Base-by-base conservation (phyloP, 345 rosid genomes). In the Sisymbrium altissimum region DNA sequence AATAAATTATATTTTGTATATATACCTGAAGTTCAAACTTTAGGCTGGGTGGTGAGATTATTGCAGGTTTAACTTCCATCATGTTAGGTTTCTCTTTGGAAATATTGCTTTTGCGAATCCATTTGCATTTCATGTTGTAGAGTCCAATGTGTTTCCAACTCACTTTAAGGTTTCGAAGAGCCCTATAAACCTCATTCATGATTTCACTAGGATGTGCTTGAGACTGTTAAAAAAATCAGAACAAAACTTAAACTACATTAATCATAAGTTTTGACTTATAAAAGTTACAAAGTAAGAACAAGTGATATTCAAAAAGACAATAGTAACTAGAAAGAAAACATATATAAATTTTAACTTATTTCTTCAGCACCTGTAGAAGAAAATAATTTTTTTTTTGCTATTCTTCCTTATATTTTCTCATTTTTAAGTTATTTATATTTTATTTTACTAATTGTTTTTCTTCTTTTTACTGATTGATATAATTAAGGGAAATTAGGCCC, bases 71-170 rank as follows among this genome's bases (percentile, higher is more conserved):
- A 50, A 32, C 30, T 61, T 78, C 86, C 43, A 80, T 76, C 48
- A 84, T 84, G 83, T 29, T 40, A 88, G 88, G 71, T 48, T 87
- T 84, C 30, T 90, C 90, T 18, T 39, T 41, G 40, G 84, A 80
- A 56, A 79, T 77, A 65, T 78, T 63, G 70, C 81, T 81, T 44
- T 45, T 59, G 70, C 72, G 87, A 75, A 86, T 71, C 96, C 97
- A 91, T 81, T 89, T 81, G 81, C 96, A 93, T 83, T 89, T 91
- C 82, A 93, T 80, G 83, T 91, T 91, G 84, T 91, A 91, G 52
- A 74, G 88, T 59, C 94, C 91, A 5, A 88, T 91, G 77, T 85
- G 88, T 80, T 94, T 91, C 98, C 98, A 94, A 72, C 81, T 70
- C 13, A 86, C 94, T 45, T 88, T 87, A 64, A 91, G 84, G 66